These are phyloP conservation scores for Xerocomus nothofagi DNA, from an alignment of 1,284 basidiomycete genomes.

Conservation along the genomic window DNA sequence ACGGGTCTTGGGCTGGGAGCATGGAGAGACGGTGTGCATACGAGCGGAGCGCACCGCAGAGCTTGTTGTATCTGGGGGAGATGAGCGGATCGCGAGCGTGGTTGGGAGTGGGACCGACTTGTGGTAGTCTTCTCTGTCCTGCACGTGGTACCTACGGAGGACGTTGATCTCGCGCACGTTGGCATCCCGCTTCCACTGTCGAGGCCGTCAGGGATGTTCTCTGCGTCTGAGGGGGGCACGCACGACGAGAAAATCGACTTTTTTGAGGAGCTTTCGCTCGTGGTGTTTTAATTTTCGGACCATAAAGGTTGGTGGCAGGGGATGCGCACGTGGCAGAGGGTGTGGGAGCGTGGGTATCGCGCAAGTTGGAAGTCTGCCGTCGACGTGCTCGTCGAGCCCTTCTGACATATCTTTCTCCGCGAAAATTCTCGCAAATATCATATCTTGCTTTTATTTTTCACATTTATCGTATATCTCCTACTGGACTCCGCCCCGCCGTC, in stretches of 20 bases:
- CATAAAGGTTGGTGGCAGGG: constrained; percentile 39
- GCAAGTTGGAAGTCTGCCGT: constrained; percentile 32
- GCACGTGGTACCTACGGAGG: constrained; percentile 94
- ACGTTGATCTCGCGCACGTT: constrained; percentile 91
- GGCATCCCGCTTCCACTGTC: constrained; percentile 95
- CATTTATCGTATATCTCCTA: constrained; percentile 29
- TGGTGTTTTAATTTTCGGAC: constrained; percentile 93
- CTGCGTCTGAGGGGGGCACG: constrained; percentile 31
- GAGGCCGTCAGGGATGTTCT: neutral
- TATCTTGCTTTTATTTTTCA: constrained; percentile 32
- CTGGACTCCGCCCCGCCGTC: constrained; percentile 16
- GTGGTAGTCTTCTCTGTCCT: constrained; percentile 94
- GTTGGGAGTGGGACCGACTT: constrained; percentile 53
- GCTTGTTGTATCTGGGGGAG: constrained; percentile 82
- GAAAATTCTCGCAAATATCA: constrained; percentile 32
- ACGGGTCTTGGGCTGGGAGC: constrained; percentile 89
- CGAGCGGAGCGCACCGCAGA: constrained; percentile 86
- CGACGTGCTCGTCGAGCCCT: constrained; percentile 32
- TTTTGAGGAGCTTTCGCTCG: constrained; percentile 92
- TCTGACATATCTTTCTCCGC: constrained; percentile 31
- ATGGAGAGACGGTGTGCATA: constrained; percentile 87
- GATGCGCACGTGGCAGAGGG: constrained; percentile 31
- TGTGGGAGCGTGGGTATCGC: constrained; percentile 26
- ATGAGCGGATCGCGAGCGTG: constrained; percentile 6
- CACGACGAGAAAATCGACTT: constrained; percentile 91